These are phyloP conservation scores for Taphrina confusa DNA, from an alignment of 1,139 yeast genomes.

Conservation along the genomic window DNA sequence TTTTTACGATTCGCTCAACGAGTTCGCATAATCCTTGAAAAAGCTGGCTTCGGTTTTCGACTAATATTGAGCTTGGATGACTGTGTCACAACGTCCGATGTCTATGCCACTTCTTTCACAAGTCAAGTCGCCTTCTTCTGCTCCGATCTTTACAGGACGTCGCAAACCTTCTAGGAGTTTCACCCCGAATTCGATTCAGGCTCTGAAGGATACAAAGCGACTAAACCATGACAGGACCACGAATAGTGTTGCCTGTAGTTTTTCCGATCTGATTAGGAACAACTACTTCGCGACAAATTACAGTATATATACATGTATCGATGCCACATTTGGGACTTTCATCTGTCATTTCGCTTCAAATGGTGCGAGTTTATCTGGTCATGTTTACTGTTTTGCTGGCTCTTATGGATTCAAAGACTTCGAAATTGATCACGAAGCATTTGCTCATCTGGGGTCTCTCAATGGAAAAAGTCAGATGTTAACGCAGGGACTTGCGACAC, in stretches of 20 bases:
- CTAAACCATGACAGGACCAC: background rate
- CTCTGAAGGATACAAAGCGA: background rate
- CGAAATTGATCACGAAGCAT: background rate
- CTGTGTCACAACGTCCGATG: background rate
- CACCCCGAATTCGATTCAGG: conserved; percentile 2
- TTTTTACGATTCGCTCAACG: no score
- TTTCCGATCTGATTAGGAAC: background rate
- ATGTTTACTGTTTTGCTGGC: background rate
- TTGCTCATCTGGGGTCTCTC: background rate
- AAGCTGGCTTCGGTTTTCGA: no score
- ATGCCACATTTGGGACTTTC: background rate
- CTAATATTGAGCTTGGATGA: no score
- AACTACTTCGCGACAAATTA: background rate
- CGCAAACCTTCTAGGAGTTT: conserved; percentile 5
- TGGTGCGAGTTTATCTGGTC: background rate
- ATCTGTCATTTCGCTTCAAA: background rate
- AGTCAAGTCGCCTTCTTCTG: background rate
- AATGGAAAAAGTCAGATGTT: background rate
- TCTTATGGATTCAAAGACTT: background rate
- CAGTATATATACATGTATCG: background rate
- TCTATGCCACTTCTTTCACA: background rate
- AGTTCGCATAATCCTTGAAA: no score
- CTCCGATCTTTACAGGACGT: background rate
- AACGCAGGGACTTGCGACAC: background rate
- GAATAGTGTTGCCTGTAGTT: background rate